Evolutionary conservation across 2,329 filamentous ascomycete genomes (phyloP), one percentile per base, ranked within the genome.

Genomic region (Ambrosiella cleistominuta): DNA sequence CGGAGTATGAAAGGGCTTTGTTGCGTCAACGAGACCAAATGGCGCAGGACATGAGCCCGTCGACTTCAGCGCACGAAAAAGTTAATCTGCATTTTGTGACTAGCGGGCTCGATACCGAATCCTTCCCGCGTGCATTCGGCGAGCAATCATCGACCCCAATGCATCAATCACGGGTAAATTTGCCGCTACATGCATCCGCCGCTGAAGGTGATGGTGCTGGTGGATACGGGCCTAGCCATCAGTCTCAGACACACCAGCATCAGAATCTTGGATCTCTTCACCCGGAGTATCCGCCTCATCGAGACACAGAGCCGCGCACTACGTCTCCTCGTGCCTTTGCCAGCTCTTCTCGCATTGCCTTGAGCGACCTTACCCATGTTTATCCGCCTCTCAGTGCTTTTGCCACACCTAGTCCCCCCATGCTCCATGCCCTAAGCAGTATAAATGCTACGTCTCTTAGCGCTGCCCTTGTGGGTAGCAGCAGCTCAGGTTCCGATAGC

Each of bases 371-470:
- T 6, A 36, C 51, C 38, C 52, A 54, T n/a, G 39, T 52, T 11
- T 27, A 42, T 2, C 44, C 59, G 13, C 56, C 52, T 39, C 27
- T 60, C 9, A 51, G 56, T 36, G 59, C 56, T 9, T 60, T 60
- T 44, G 59, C 47, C 19, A 55, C 42, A 3, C 59, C 56, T 12
- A 60, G 59, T 50, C 42, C 39, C 27, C 42, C 44, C 12, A 60
- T 60, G 59, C 51, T 55, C 7, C n/a, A 51, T 45, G 56, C 59
- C 17, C 52, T 60, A 7, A 57, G 55, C 27, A 51, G 17, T n/a
- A 57, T 60, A 7, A 57, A 55, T 27, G 55, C 27, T 27, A 36
- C 55, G 6, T 40, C 40, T 27, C 52, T 42, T 9, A 9, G 17
- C 37, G 52, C 52, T 19, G 15, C 37, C 13, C 27, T 42, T 1